Evolutionary conservation across 169 alveolate species (phyloP).

Genomic region (Theileria parva): DNA sequence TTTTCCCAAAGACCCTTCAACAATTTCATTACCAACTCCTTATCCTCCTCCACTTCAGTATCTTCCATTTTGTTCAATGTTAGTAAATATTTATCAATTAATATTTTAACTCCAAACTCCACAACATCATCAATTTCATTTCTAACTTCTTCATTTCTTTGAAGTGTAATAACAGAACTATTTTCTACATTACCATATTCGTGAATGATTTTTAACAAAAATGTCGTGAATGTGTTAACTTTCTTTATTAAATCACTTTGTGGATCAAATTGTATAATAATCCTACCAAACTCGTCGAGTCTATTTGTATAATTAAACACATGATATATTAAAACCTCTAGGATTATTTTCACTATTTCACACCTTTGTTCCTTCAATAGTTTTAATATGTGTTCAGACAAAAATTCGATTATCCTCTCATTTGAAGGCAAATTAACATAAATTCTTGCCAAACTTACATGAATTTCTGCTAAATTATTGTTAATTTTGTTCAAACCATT

Average conservation of each 20-base stretch:
- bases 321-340: conserved; percentile 9
- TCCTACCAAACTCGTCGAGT: conserved; percentile 16
- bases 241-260: neutral
- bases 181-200: neutral
- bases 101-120: neutral
- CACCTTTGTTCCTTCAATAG: neutral
- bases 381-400: neutral
- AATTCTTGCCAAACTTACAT: conserved; percentile 1
- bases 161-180: neutral
- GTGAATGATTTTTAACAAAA: neutral
- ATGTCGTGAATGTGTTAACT: neutral
- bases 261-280: conserved; percentile 1
- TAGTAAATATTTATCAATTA: conserved; percentile 15
- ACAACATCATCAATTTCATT: neutral
- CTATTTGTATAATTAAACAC: conserved; percentile 3
- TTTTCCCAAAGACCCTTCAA: neutral
- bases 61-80: neutral
- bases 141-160: neutral
- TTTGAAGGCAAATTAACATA: conserved; percentile 1
- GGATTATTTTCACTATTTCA: neutral
- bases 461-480: neutral
- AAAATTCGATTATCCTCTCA: neutral
- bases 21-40: neutral
- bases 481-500: neutral
- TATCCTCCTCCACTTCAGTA: neutral